Evolutionary conservation across 176 grass and related monocot species (phyloP).

Genomic region (Thinopyrum elongatum): DNA sequence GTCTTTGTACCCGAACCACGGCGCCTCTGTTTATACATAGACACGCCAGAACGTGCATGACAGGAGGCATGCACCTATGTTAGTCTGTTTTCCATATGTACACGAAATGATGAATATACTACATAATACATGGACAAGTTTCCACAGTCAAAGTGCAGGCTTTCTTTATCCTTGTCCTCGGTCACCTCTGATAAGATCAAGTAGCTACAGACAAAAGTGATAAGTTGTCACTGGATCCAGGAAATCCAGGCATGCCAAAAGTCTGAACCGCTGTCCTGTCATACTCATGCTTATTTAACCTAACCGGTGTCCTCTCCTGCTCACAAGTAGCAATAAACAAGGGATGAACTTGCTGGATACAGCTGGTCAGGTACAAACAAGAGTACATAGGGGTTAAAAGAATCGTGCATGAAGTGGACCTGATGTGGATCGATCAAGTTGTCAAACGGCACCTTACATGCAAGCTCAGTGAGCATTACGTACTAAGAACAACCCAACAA

Average conservation of each 20-base stretch:
- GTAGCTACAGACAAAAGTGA: slow-evolving; percentile 25
- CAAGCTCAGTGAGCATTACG: background rate
- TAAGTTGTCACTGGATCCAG: slow-evolving; percentile 26
- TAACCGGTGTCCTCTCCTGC: background rate
- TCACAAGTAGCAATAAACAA: background rate
- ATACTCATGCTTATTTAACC: background rate
- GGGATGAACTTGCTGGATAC: background rate
- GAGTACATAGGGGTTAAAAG: background rate
- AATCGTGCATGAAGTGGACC: background rate
- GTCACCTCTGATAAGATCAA: background rate
- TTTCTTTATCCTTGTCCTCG: no score
- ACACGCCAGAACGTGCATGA: no score
- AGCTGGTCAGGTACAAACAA: no score
- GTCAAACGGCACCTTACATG: background rate
- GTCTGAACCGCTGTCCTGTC: background rate
- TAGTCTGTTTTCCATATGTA: no score
- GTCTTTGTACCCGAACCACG: no score
- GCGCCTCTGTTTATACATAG: no score
- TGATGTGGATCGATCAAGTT: background rate
- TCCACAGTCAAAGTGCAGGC: no score
- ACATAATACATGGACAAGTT: no score
- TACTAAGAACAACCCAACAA: background rate
- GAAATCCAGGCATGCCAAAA: slow-evolving; percentile 14
- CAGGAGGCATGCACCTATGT: no score
- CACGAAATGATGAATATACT: no score